Conservation (phyloP, 495 filamentous ascomycete species). For the Acidiella bohemica region DNA sequence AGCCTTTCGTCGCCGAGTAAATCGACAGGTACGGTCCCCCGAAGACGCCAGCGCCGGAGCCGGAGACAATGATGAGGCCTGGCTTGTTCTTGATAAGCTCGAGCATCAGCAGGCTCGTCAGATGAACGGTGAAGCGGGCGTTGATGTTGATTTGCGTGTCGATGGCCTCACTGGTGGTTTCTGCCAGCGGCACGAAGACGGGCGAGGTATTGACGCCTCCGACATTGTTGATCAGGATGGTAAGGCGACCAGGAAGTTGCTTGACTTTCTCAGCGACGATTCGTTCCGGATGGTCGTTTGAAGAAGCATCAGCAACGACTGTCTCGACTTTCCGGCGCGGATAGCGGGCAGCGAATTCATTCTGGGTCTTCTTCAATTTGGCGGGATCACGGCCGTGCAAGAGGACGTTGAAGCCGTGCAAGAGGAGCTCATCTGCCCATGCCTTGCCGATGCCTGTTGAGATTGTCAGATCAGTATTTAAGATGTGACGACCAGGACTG, state of each 20-base stretch:
- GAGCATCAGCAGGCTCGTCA: conserved; percentile 33
- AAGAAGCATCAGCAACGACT: conserved; percentile 28
- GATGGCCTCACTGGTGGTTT: conserved; percentile 10
- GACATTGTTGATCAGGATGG: conserved; percentile 38
- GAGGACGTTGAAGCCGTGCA: conserved; percentile 42
- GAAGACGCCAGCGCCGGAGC: conserved; percentile 7
- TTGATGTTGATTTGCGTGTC: conserved; percentile 17
- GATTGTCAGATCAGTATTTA: too few relatives aligned
- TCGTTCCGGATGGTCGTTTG: conserved; percentile 5
- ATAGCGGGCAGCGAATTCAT: conserved; percentile 24
- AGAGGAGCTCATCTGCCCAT: conserved; percentile 17
- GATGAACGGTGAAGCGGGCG: conserved; percentile 21
- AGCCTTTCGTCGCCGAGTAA: conserved; percentile 6
- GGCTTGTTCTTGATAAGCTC: conserved; percentile 23
- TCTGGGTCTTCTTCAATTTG: conserved; percentile 31
- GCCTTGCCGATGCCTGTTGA: conserved; percentile 43
- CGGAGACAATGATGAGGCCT: conserved; percentile 34
- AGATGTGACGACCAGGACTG: too few relatives aligned
- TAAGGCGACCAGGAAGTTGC: conserved; percentile 14
- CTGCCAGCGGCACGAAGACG: neutral
- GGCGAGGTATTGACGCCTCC: conserved; percentile 17
- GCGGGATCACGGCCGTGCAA: conserved; percentile 39
- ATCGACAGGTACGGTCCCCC: conserved; percentile 2
- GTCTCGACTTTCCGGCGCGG: conserved; percentile 23
- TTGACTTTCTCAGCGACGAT: conserved; percentile 13